Percentiles rank a stretch among this genome's conserved stretches.
Conservation (phyloP, 202 grass and related monocot species). For the Sporobolus alterniflorus region DNA sequence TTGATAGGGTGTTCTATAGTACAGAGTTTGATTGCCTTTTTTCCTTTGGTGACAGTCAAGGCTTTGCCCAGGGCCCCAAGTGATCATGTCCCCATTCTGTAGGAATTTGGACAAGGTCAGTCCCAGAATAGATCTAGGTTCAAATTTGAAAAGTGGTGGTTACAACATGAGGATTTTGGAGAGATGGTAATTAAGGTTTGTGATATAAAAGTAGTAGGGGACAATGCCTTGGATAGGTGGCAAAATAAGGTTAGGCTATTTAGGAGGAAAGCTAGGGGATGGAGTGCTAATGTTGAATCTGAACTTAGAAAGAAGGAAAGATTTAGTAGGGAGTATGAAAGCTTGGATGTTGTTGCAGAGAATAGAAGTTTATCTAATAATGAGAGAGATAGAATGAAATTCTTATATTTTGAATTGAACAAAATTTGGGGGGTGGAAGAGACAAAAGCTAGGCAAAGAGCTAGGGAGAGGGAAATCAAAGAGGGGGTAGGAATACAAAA, state of each 20-base stretch:
- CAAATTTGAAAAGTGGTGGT: neutral
- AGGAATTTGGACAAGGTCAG: neutral
- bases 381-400: neutral
- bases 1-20: neutral
- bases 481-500: neutral
- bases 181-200: no score
- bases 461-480: neutral
- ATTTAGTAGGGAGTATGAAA: no score
- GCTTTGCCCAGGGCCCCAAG: neutral
- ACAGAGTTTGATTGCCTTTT: neutral
- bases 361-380: no score
- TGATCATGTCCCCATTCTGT: neutral
- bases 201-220: no score
- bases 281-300: no score
- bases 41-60: neutral
- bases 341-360: no score
- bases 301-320: no score
- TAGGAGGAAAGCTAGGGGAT: no score
- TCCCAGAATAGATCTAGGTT: accelerated
- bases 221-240: no score
- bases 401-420: neutral
- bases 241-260: no score
- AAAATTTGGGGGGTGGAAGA: neutral
- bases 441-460: neutral
- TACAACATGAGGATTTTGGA: neutral